phyloP scores from a whole-genome alignment of 2,329 filamentous ascomycete genomes.

The Pyrenophora seminiperda region DNA sequence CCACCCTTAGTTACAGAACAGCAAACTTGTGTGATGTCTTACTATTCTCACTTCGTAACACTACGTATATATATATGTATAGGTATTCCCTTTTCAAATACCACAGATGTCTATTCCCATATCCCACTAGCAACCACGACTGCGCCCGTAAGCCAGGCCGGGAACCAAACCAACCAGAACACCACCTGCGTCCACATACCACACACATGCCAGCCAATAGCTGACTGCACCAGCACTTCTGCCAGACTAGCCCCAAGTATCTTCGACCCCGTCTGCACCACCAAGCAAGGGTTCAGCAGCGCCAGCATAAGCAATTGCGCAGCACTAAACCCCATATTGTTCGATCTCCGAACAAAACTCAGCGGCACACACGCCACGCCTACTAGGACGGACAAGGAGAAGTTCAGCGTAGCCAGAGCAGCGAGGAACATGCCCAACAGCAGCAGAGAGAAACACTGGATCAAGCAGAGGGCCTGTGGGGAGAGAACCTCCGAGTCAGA shows the following conservation, averaged over 20 bases:
- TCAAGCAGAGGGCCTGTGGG: conserved; percentile 73
- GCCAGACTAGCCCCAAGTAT: conserved; percentile 48
- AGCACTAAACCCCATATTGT: conserved; percentile 13
- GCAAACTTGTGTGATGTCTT: neutral
- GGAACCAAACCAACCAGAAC: conserved; percentile 96
- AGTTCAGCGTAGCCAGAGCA: conserved; percentile 92
- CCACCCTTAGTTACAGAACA: neutral
- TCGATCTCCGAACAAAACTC: conserved; percentile 65
- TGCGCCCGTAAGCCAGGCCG: conserved; percentile 75
- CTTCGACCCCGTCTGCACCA: conserved; percentile 35
- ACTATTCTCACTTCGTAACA: neutral
- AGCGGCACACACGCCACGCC: conserved; percentile 80
- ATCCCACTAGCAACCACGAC: conserved; percentile 38
- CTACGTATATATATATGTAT: neutral
- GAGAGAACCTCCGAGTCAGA: conserved; percentile 57
- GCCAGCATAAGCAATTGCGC: conserved; percentile 29
- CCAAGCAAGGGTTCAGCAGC: conserved; percentile 41
- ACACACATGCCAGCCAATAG: conserved; percentile 87
- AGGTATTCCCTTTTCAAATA: neutral
- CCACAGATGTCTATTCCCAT: conserved; percentile 11
- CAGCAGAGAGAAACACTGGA: conserved; percentile 91
- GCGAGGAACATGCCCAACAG: conserved; percentile 90
- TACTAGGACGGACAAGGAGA: conserved; percentile 84
- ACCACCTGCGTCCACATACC: conserved; percentile 87
- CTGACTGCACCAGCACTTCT: conserved; percentile 70